Evolutionary conservation across 139 green algal genomes (phyloP).

Genomic region (Chlamydomonas eustigma): DNA sequence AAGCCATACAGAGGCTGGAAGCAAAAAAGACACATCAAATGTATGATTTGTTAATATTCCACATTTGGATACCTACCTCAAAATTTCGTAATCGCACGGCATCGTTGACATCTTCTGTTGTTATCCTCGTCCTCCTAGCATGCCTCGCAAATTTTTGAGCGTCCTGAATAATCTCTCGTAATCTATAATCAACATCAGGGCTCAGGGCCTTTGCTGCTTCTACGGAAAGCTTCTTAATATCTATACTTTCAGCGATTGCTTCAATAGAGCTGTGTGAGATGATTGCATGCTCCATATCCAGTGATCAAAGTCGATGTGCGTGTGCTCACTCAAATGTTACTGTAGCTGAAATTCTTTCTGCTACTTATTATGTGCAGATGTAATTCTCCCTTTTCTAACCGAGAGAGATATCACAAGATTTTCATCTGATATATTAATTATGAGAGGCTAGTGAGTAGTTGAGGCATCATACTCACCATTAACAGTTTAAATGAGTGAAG

Average conservation of each 20-base stretch:
- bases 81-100: conserved; percentile 72
- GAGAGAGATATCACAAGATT: too few species aligned
- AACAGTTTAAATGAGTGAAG: too few species aligned
- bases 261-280: conserved; percentile 47
- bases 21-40: neutral
- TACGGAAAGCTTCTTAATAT: conserved; percentile 49
- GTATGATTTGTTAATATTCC: too few species aligned
- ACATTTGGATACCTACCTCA: conserved; percentile 49
- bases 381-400: too few species aligned
- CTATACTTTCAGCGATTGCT: conserved; percentile 62
- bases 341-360: too few species aligned
- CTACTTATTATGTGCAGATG: too few species aligned
- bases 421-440: too few species aligned
- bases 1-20: conserved; percentile 80
- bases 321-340: too few species aligned
- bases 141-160: conserved; percentile 84
- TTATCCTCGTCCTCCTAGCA: conserved; percentile 68
- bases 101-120: conserved; percentile 74
- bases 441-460: too few species aligned
- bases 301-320: too few species aligned
- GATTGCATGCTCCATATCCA: neutral
- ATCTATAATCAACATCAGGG: conserved; percentile 84
- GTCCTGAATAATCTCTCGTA: conserved; percentile 92
- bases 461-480: too few species aligned
- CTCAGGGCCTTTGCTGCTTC: conserved; percentile 61